Base-by-base conservation (phyloP, 78 protist species). In the Acrasis kona region DNA sequence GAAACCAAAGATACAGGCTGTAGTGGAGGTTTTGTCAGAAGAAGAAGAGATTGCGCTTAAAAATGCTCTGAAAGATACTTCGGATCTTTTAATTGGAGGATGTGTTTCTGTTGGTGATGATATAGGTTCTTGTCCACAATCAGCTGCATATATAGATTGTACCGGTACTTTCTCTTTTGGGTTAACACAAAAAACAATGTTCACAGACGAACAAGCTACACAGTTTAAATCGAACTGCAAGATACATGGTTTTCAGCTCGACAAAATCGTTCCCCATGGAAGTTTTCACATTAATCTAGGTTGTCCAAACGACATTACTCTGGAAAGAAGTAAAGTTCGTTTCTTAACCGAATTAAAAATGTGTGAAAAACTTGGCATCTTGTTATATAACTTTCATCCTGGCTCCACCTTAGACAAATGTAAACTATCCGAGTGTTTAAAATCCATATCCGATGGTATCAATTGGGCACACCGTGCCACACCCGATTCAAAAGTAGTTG, bases 311-410 rank as follows among this genome's bases (percentile, higher is more conserved):
- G 35, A 42, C 5, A 72, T 68, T 5, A 34, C 40, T n/a, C 50
- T 64, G 29, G 50, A 27, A 61, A 79, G 79, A 38, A 39, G 72
- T 30, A 57, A 70, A 37, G 70, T 50, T 10, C 71, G 67, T 8
- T 27, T 86, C 8, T 10, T 61, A 35, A 75, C 61, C 2, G 90
- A 86, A 32, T 31, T 86, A 40, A 57, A 12, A 5, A 40, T 42
- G 9, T 84, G 87, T 31, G 80, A 81, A 37, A 2, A 5, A 5
- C 42, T 81, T 8, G 89, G 87, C 9, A 28, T 80, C 5, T 0
- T 10, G n/a, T 41, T 10, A n/a, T 81, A 27, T 41, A 84, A 84
- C 70, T 72, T 85, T 32, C 90, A 86, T 76, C 90, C 89, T 27
- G 90, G 90, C 28, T 69, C 85, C 27, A 57, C 36, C 38, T 41